phyloP scores from a whole-genome alignment of 2,329 filamentous ascomycete species.

The Fusarium sp. region DNA sequence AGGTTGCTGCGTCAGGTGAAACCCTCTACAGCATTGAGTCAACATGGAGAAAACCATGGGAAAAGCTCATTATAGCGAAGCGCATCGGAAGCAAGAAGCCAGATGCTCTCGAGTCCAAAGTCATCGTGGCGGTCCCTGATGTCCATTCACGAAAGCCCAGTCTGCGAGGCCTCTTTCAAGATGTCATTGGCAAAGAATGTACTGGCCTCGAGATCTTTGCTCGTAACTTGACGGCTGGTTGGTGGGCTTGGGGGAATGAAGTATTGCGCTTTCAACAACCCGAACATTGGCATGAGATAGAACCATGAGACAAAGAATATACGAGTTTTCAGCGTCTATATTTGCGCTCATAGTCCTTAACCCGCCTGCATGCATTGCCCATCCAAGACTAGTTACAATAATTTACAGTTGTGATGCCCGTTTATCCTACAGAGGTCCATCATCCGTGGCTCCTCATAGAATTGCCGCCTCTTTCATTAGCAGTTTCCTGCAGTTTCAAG shows the following conservation, averaged over 20 bases:
- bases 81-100: constrained; percentile 46
- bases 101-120: constrained; percentile 52
- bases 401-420: constrained; percentile 45
- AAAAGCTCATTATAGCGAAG: constrained; percentile 72
- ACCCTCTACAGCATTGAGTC: constrained; percentile 70
- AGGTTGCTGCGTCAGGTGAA: constrained; percentile 72
- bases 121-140: constrained; percentile 77
- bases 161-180: constrained; percentile 67
- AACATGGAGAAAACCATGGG: constrained; percentile 78
- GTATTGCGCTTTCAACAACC: constrained; percentile 73
- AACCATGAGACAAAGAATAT: constrained; percentile 5
- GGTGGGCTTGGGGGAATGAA: constrained; percentile 84
- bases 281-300: constrained; percentile 56
- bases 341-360: constrained; percentile 35
- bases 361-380: constrained; percentile 34
- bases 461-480: constrained; percentile 36
- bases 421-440: constrained; percentile 42
- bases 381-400: constrained; percentile 43
- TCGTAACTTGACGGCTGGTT: constrained; percentile 75
- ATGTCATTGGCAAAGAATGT: constrained; percentile 61
- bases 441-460: constrained; percentile 16
- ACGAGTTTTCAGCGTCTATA: constrained; percentile 38
- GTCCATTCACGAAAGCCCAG: constrained; percentile 83
- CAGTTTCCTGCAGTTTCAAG: constrained; percentile 23
- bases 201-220: constrained; percentile 80